A percentile compares a stretch with the other conserved stretches of the same genome.
phyloP scores from a whole-genome alignment of 306 rosid genomes.

The Quercus gilva region DNA sequence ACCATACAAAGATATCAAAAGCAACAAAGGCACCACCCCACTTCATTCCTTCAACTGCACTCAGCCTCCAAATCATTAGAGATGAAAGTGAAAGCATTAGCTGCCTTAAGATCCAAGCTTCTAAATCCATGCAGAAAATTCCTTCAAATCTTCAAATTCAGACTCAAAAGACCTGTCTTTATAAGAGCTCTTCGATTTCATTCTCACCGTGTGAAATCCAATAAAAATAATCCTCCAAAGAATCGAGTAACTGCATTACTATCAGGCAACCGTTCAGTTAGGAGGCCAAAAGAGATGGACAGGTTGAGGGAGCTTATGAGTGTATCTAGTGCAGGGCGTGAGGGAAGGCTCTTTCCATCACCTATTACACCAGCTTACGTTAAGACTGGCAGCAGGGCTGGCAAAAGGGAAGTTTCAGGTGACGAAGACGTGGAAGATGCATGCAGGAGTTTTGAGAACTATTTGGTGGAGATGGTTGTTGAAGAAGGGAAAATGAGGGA shows the following conservation, averaged over 20 bases:
- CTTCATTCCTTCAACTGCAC: conserved; percentile 49
- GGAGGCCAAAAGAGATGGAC: conserved; percentile 28
- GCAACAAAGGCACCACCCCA: conserved; percentile 14
- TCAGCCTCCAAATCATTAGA: conserved; percentile 32
- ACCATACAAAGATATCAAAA: conserved; percentile 23
- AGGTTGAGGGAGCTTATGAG: conserved; percentile 24
- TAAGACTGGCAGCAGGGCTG: conserved; percentile 12
- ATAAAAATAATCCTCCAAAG: conserved; percentile 11
- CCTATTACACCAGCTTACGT: conserved; percentile 49
- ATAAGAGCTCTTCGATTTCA: conserved; percentile 35
- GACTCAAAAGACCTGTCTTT: conserved; percentile 49
- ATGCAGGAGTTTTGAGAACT: conserved; percentile 86
- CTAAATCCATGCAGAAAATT: conserved; percentile 59
- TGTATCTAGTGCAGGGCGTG: conserved; percentile 20
- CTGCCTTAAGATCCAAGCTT: conserved; percentile 75
- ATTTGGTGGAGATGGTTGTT: conserved; percentile 83
- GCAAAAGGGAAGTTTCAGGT: conserved; percentile 19
- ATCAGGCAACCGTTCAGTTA: conserved; percentile 35
- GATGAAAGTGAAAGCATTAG: conserved; percentile 65
- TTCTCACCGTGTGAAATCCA: conserved; percentile 12
- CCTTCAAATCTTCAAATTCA: conserved; percentile 48
- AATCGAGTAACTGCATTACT: conserved; percentile 35
- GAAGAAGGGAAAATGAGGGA: conserved; percentile 78
- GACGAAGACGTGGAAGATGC: conserved; percentile 65
- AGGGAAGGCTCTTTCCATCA: conserved; percentile 36